A percentile compares a stretch with the other conserved stretches of the same genome.
These are phyloP conservation scores for Viola pubescens DNA, from an alignment of 441 rosid species.

Conservation along the genomic window DNA sequence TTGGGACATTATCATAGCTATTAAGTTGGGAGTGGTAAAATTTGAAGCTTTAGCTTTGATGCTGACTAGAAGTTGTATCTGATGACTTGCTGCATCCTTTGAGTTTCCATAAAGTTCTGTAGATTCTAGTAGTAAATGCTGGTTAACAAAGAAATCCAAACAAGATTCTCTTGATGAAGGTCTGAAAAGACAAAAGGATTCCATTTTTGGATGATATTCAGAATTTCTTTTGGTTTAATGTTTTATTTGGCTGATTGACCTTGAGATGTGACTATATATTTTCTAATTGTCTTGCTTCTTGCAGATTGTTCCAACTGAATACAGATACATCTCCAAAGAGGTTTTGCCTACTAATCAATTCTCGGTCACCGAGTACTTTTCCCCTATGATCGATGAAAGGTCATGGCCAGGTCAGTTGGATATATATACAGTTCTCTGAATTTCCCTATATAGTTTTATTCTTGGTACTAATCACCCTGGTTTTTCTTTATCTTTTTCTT, in stretches of 20 bases:
- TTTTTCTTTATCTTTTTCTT: slow-evolving; percentile 5
- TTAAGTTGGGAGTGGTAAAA: background rate
- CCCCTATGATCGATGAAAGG: slow-evolving; percentile 64
- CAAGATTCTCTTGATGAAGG: no score
- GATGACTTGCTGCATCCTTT: background rate
- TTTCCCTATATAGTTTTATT: slow-evolving; percentile 13
- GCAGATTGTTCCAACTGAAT: slow-evolving; percentile 98
- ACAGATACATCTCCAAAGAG: slow-evolving; percentile 74
- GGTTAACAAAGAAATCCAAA: no score
- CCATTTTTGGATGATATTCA: slow-evolving; percentile 1
- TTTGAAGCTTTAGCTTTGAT: background rate
- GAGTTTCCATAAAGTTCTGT: background rate
- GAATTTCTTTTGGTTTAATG: background rate
- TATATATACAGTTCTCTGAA: slow-evolving; percentile 2
- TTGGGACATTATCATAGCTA: no score
- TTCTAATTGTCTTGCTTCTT: slow-evolving; percentile 10
- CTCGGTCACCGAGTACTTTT: slow-evolving; percentile 85
- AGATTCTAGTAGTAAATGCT: no score
- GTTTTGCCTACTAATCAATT: slow-evolving; percentile 87
- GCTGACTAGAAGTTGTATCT: no score
- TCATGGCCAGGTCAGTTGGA: slow-evolving; percentile 84
- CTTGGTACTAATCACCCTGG: background rate
- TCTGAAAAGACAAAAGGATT: background rate
- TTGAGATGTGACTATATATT: background rate
- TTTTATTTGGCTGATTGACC: background rate